Conservation (phyloP, 192 early-diverging fungal genomes). For the Mortierella claussenii region DNA sequence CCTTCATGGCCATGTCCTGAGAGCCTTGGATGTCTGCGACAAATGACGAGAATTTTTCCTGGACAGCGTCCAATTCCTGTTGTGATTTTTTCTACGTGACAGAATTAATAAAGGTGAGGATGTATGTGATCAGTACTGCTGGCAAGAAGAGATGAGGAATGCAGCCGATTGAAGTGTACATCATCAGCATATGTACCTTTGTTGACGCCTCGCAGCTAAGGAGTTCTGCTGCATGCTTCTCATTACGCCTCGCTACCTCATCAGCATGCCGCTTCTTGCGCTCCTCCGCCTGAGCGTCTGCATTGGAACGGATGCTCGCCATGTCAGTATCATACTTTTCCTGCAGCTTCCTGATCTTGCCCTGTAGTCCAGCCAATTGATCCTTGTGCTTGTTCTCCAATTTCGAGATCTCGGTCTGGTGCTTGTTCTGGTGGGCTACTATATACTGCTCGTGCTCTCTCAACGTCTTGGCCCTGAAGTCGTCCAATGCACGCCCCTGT, state of each 20-base stretch:
- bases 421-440: constrained; percentile 18
- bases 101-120: too few relatives aligned
- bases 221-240: constrained; percentile 24
- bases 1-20: constrained; percentile 12
- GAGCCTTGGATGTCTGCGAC: constrained; percentile 28
- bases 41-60: constrained; percentile 28
- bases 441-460: constrained; percentile 13
- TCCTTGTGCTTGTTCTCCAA: constrained; percentile 2
- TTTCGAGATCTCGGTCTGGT: constrained; percentile 18
- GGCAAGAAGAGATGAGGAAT: too few relatives aligned
- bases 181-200: constrained; percentile 9
- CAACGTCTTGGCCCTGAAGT: constrained; percentile 8
- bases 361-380: constrained; percentile 1
- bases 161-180: too few relatives aligned
- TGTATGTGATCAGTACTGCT: too few relatives aligned
- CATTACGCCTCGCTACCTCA: neutral
- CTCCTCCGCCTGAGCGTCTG: neutral
- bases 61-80: constrained; percentile 19
- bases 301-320: constrained; percentile 4
- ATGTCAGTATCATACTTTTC: constrained; percentile 13
- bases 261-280: constrained; percentile 9
- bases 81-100: constrained; percentile 30
- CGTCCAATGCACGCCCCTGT: constrained; percentile 15
- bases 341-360: constrained; percentile 20
- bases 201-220: constrained; percentile 3